Evolutionary conservation across 495 filamentous ascomycete species (phyloP).

Genomic region (Glarea lozoyensis): DNA sequence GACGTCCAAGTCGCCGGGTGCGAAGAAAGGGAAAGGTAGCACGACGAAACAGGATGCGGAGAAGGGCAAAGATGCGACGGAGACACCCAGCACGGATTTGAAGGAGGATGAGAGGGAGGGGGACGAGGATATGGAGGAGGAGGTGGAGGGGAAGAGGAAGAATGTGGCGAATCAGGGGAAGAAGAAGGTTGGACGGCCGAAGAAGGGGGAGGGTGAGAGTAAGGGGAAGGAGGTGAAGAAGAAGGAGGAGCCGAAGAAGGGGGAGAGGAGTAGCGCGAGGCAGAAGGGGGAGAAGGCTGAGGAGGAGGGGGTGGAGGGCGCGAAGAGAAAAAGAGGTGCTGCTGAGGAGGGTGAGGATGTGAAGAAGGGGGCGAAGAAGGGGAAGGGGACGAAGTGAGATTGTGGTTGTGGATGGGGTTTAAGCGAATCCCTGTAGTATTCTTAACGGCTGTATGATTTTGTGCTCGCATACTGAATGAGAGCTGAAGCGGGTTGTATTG

Average conservation of each 20-base stretch:
- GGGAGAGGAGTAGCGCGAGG: slow-evolving; percentile 7
- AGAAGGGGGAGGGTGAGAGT: not conserved
- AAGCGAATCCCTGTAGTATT: too few species aligned
- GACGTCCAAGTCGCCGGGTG: not conserved
- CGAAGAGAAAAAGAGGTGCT: not conserved
- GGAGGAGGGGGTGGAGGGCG: not conserved
- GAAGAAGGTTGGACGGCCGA: not conserved
- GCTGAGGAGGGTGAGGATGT: not conserved
- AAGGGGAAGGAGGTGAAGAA: not conserved
- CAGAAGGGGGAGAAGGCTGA: slow-evolving; percentile 7
- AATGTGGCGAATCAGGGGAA: slow-evolving; percentile 1
- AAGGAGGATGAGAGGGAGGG: slow-evolving; percentile 3
- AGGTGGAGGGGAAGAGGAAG: slow-evolving; percentile 1
- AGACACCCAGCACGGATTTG: not conserved
- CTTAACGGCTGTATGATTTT: too few species aligned
- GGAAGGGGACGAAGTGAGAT: not conserved
- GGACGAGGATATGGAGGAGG: not conserved
- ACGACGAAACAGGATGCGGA: not conserved
- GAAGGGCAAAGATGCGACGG: not conserved
- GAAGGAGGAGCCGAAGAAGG: slow-evolving; percentile 6
- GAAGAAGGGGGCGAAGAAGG: not conserved
- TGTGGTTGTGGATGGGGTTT: too few species aligned
- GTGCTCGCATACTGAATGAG: too few species aligned
- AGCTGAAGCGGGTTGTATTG: too few species aligned
- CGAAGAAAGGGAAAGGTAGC: not conserved